Evolutionary conservation across 2,329 filamentous ascomycete species (phyloP), one percentile per base, ranked within the genome.

Genomic region (Aspergillus pseudoglaucus): DNA sequence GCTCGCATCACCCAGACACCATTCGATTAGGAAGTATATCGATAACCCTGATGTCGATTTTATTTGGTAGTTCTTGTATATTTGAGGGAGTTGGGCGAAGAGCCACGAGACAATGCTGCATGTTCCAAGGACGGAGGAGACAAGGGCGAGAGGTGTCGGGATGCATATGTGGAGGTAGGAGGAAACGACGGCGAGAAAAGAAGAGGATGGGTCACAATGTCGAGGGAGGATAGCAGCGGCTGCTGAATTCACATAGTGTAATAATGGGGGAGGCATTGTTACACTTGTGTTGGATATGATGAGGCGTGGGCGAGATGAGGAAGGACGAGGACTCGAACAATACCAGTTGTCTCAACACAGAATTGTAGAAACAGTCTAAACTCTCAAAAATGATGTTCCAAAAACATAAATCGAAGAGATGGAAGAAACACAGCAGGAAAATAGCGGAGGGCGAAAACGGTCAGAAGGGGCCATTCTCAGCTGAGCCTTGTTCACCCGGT

Each of bases 71-170:
- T 86, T 86, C 69, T 85, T 85, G 68, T 80, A 83, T 53, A 86
- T 84, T 59, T 86, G 83, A 1, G 83, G 83, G 23, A 85, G 69
- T 62, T 85, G 83, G 10, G 83, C 83, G 60, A 84, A 86, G 2
- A 86, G 74, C 83, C 83, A 86, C 39, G 82, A 79, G 44, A 83
- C 56, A 51, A 86, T 85, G 58, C 81, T 84, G 51, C 82, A 68
- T 0, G 73, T 75, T 17, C 83, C 83, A 46, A 85, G 72, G 2
- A 76, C 52, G 5, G 79, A 81, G 18, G 83, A 85, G 48, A 82
- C 53, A 50, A 85, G 73, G 18, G 81, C 81, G 47, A 84, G 74
- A 46, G 78, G 76, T 15, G 81, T 83, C 10, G 83, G 83, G 40
- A 85, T 69, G 66, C 83, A 86, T 52, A 76, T 77, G 58, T 81